phyloP scores from a whole-genome alignment of 257 asterid genomes.

The Ligustrum vulgare region DNA sequence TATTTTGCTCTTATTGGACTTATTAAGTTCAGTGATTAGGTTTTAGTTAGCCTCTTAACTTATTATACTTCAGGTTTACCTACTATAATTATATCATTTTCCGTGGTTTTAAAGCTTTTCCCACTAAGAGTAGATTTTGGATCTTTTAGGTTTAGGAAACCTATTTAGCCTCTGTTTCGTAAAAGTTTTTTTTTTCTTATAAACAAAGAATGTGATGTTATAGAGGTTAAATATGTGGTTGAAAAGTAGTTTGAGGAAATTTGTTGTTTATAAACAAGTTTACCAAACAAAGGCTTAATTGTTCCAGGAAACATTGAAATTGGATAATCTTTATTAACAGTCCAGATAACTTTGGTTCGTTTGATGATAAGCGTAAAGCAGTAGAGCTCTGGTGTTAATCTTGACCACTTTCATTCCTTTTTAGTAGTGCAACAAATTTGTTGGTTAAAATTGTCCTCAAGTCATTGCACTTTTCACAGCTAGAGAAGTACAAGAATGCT shows the following conservation, averaged over 20 bases:
- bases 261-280: too few relatives aligned
- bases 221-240: too few relatives aligned
- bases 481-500: conserved; percentile 65
- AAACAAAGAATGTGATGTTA: too few relatives aligned
- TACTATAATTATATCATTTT: not conserved
- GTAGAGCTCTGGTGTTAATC: not conserved
- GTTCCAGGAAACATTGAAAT: not conserved
- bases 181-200: too few relatives aligned
- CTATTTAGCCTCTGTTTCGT: not conserved
- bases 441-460: not conserved
- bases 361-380: not conserved
- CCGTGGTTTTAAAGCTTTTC: not conserved
- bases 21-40: not conserved
- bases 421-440: not conserved
- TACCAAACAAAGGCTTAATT: too few relatives aligned
- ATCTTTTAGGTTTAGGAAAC: not conserved
- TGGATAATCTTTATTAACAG: not conserved
- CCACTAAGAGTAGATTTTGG: not conserved
- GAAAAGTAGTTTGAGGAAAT: too few relatives aligned
- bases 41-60: not conserved
- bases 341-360: not conserved
- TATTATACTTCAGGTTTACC: not conserved
- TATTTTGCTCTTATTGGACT: not conserved
- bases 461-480: conserved; percentile 34
- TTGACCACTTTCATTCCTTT: not conserved